Conservation (phyloP, 2,329 filamentous ascomycete genomes). For the Apiospora aurea region DNA sequence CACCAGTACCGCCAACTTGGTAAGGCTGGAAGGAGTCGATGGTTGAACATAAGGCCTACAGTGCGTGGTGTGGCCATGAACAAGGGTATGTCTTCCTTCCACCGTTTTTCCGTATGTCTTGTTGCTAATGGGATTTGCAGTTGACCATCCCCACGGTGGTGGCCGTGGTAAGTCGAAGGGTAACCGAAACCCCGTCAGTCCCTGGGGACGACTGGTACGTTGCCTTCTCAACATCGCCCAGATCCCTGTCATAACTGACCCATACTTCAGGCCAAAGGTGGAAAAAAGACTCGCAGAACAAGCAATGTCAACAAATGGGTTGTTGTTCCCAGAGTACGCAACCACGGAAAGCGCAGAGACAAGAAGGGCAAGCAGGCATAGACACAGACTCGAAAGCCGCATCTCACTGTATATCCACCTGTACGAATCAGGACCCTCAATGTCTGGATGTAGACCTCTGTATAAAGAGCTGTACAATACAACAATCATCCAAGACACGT, state of each 20-base stretch:
- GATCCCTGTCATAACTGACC: conserved; percentile 38
- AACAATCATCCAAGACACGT: conserved; percentile 15
- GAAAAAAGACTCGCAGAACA: conserved; percentile 90
- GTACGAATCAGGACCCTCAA: conserved; percentile 14
- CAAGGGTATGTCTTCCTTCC: conserved; percentile 66
- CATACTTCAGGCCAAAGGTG: conserved; percentile 71
- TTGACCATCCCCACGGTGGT: conserved; percentile 98
- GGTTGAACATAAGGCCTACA: conserved; percentile 92
- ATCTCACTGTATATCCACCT: conserved; percentile 21
- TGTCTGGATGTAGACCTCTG: conserved; percentile 21
- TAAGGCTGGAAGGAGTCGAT: conserved; percentile 92
- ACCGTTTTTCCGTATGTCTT: conserved; percentile 13
- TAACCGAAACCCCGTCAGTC: conserved; percentile 92
- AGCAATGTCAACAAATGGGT: conserved; percentile 92
- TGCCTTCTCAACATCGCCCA: conserved; percentile 24
- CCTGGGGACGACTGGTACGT: conserved; percentile 90
- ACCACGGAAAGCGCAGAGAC: conserved; percentile 86
- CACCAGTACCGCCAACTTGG: conserved; percentile 90
- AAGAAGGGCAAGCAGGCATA: conserved; percentile 55
- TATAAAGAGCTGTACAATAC: conserved; percentile 24
- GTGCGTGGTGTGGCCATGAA: conserved; percentile 99
- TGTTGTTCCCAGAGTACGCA: conserved; percentile 81
- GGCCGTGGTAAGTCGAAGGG: conserved; percentile 99
- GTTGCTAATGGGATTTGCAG: conserved; percentile 46
- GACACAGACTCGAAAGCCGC: conserved; percentile 23